Base-by-base conservation (phyloP, 129 eudicot genomes). In the Oenanthe sinensis region DNA sequence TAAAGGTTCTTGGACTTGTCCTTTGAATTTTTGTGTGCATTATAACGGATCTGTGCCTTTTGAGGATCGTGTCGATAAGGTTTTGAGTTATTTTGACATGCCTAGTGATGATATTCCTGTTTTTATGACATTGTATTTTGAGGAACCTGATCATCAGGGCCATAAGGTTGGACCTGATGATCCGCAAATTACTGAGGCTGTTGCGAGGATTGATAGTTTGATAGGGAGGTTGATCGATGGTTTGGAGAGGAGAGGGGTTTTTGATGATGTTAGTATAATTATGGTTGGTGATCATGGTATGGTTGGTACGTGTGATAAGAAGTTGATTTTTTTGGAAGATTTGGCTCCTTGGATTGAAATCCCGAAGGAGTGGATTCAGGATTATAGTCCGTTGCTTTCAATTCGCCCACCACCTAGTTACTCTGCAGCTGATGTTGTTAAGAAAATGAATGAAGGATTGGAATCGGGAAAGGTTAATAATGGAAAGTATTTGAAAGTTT, bases 281-380 rank as follows among this genome's bases (percentile, higher is more conserved):
- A n/a, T 74, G 60, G 58, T 74, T 46, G 77, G 77, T 74, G 58
- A 74, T 74, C 77, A 74, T 74, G 77, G 77, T 19, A 74, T 74
- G 77, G 77, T 74, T 74, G 77, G 77, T 24, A 74, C 77, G 28
- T 74, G 77, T 46, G 77, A 74, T 74, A 6, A 74, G 10, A 74
- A 74, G 42, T 74, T 74, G 58, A 74, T 74, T 1, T 74, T 45
- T 26, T 45, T 74, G 77, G 54, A 74, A 45, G 77, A 74, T n/a
- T 74, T 74, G 20, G 77, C 77, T 74, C 77, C 77, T 0, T 74
- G 77, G 77, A 74, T 74, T 26, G 58, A 74, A 28, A 74, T 74
- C 4, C 77, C 77, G 5, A 19, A 24, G 20, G n/a, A n/a, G 6
- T 74, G 77, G 77, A 26, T 74, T 74, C 60, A 74, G 60, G 14